These are phyloP conservation scores for Sequoiadendron giganteum DNA, from an alignment of 75 land plant species.

Conservation along the genomic window DNA sequence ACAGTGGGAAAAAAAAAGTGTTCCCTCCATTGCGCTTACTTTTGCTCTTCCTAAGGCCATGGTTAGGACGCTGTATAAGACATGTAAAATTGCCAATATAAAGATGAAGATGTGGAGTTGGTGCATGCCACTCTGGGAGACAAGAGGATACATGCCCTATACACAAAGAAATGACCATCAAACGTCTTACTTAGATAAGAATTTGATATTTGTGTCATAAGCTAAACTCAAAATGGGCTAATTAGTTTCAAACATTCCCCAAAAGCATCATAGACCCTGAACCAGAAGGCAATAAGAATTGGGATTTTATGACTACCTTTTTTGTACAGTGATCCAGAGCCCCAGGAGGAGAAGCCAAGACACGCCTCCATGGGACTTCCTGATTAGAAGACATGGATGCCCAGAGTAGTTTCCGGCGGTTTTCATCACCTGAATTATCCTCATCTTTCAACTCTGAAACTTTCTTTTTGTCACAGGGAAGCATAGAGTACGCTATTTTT, in stretches of 20 bases:
- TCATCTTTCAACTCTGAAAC: background rate
- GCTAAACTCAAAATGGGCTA: background rate
- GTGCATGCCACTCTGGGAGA: conserved; percentile 35
- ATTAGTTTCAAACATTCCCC: background rate
- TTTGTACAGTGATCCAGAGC: background rate
- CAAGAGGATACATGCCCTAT: conserved; percentile 43
- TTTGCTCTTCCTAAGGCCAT: conserved; percentile 38
- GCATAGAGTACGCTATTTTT: conserved; percentile 23
- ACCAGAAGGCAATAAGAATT: background rate
- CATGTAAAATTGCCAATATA: conserved; percentile 46
- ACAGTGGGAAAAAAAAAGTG: background rate
- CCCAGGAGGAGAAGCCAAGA: background rate
- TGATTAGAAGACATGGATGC: conserved; percentile 3
- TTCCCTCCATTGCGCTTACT: conserved; percentile 18
- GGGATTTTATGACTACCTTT: background rate
- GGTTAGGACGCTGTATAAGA: conserved; percentile 42
- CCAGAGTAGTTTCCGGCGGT: background rate
- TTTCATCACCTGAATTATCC: background rate
- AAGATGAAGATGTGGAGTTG: conserved; percentile 60
- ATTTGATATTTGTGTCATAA: background rate
- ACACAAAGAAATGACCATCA: background rate
- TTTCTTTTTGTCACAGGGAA: conserved; percentile 35
- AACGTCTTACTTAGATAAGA: background rate
- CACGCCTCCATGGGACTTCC: conserved; percentile 7
- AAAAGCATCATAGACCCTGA: background rate